Evolutionary conservation across 1,284 basidiomycete genomes (phyloP), one percentile per base, ranked within the genome.

Genomic region (Macrocybe sp.): DNA sequence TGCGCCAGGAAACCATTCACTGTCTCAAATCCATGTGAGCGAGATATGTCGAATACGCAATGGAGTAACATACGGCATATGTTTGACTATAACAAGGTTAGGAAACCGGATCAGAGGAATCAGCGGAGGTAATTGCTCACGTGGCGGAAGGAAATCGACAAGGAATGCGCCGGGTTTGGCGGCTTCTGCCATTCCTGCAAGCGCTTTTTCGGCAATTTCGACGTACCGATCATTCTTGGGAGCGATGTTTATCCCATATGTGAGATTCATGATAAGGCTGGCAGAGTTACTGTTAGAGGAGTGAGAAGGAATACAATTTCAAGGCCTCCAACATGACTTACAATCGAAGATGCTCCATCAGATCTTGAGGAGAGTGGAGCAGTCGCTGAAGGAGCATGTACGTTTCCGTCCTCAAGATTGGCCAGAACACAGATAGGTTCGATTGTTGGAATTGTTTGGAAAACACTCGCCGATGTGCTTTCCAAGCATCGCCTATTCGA

Each of bases 381-480:
- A 74, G 54, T 11, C 60, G 63, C 32, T 63, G 60, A 12, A 71
- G 59, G 7, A 73, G 62, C 3, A 51, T 37, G 29, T 66, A 62
- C 1, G 64, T 61, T 36, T 67, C 67, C 41, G 57, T 64, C 11
- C 59, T 59, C 40, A 74, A 70, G 34, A 69, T 59, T 10, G 68
- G 63, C 66, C 68, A 68, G 52, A 71, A 71, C 1, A 56, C 61
- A 0, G 64, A 62, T 0, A 64, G 64, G 2, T 63, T 59, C 0
- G 63, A 61, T 28, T 67, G 65, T 29, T 69, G 63, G 50, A 79
- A 76, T 51, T 72, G 65, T 6, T 64, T 60, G 49, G 76, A 68
- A 48, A 77, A 76, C 61, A 75, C 65, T 42, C 64, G 70, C 38
- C 76, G 72, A 54, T 77, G 72, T 31, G 64, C 65, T 44, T 64